Base-by-base conservation (phyloP, 2,329 filamentous ascomycete genomes). In the Grosmannia clavigera region DNA sequence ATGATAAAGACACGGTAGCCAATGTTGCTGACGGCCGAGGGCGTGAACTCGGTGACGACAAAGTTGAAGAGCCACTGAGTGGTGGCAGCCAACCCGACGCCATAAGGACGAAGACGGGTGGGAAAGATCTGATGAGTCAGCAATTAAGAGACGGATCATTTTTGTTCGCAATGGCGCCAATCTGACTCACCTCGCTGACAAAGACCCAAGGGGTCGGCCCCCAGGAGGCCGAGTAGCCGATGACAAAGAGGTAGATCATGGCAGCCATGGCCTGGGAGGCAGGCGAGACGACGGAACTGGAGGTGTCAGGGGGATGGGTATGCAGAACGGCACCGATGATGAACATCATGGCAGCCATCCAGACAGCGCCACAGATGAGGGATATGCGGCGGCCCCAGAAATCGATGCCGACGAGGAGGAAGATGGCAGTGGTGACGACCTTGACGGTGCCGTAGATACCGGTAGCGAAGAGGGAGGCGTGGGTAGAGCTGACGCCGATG, bases 401-500 rank as follows among this genome's bases (percentile, higher is more conserved):
- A 64, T 67, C 67, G 29, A 67, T 62, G 22, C 66, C 40, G 27
- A 67, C 60, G 14, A 64, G 50, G 7, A 61, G 57, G 50, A 63
- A 67, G 19, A 67, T 19, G 3, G 61, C 40, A 12, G 64, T 66
- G 22, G 62, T 58, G 25, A 66, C 59, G 56, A 65, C 62, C 59
- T 61, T 61, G 35, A 61, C 48, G 38, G 63, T 62, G 46, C 61
- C 62, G 53, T 62, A 64, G 59, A 87, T 79, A 27, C 84, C 84
- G 0, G 83, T 86, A 0, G 83, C 83, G 25, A 86, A 73, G 63
- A 86, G 78, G 27, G 75, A 74, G 3, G 78, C 78, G 67, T 78
- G 80, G 4, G 80, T 81, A 4, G 82, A 82, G 1, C 67, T 74
- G 58, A 87, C 75, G 29, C 84, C 84, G 52, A 87, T 80, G 22